Conservation (phyloP, 2,329 filamentous ascomycete genomes). For the Aspergillus costaricaensis region DNA sequence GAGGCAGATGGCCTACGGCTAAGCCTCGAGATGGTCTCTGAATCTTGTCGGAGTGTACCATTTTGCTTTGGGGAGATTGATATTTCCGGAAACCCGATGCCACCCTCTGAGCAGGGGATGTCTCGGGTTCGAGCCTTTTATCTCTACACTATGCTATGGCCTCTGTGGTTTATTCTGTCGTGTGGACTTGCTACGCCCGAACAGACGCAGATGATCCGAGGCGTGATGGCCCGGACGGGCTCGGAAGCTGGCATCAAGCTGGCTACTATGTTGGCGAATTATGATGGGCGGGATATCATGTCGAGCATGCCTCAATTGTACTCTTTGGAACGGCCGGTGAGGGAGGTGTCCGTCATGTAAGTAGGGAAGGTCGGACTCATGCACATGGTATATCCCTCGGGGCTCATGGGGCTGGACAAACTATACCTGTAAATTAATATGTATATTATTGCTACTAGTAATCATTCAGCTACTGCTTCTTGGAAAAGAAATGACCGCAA, state of each 20-base stretch:
- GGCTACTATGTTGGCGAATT: constrained; percentile 31
- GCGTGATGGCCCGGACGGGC: constrained; percentile 31
- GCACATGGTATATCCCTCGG: not conserved
- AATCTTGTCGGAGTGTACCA: constrained; percentile 38
- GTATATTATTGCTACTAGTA: not conserved
- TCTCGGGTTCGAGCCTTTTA: constrained; percentile 34
- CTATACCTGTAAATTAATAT: not conserved
- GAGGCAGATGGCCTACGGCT: constrained; percentile 19
- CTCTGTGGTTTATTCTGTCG: constrained; percentile 40
- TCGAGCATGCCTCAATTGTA: not conserved
- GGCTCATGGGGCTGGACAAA: too few species aligned
- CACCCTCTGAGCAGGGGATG: constrained; percentile 15
- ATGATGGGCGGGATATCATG: not conserved
- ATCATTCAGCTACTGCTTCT: too few species aligned
- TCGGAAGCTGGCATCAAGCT: constrained; percentile 38
- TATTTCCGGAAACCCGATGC: constrained; percentile 29
- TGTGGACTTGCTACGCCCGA: constrained; percentile 35
- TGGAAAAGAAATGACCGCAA: too few species aligned
- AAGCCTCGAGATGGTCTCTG: constrained; percentile 37
- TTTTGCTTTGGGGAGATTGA: constrained; percentile 38
- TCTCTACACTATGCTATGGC: constrained; percentile 39
- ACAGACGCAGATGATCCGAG: constrained; percentile 32
- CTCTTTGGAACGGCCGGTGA: not conserved
- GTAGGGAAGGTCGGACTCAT: not conserved
- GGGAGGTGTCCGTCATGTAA: not conserved